Conservation (phyloP, 768 basidiomycete genomes). For the Termitomyces eurrhizus region DNA sequence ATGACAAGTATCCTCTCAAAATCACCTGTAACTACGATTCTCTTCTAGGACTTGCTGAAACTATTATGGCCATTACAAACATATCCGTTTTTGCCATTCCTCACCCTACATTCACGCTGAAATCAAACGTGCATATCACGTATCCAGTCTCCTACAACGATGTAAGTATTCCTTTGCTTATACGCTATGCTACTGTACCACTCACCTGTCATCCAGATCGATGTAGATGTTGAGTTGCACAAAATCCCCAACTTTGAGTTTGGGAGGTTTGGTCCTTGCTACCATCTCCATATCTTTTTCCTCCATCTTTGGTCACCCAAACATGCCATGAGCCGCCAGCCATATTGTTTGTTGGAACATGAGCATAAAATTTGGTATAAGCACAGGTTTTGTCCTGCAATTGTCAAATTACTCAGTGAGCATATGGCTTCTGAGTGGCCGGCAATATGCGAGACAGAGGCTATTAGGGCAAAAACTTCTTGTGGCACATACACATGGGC, state of each 20-base stretch:
- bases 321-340: not conserved
- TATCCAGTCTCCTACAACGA: not conserved
- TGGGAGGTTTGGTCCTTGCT: conserved; percentile 17
- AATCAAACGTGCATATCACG: not conserved
- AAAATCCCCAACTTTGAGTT: conserved; percentile 26
- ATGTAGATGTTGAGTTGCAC: conserved; percentile 8
- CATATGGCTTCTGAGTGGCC: conserved; percentile 22
- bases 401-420: conserved; percentile 5
- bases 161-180: not conserved
- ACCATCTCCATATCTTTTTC: conserved; percentile 23
- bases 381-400: conserved; percentile 21
- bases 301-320: conserved; percentile 18
- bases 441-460: conserved; percentile 16
- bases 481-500: conserved; percentile 16
- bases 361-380: conserved; percentile 19
- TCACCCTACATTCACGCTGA: not conserved
- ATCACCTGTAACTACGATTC: conserved; percentile 20
- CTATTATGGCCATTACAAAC: conserved; percentile 7
- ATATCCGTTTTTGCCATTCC: conserved; percentile 4
- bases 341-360: conserved; percentile 5
- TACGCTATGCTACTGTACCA: too few species aligned
- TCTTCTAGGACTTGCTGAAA: conserved; percentile 10
- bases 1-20: not conserved
- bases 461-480: conserved; percentile 17
- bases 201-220: not conserved